Percentiles rank a stretch among this genome's conserved stretches.
phyloP scores from a whole-genome alignment of 495 filamentous ascomycete species.

The Aspergillus egyptiacus region DNA sequence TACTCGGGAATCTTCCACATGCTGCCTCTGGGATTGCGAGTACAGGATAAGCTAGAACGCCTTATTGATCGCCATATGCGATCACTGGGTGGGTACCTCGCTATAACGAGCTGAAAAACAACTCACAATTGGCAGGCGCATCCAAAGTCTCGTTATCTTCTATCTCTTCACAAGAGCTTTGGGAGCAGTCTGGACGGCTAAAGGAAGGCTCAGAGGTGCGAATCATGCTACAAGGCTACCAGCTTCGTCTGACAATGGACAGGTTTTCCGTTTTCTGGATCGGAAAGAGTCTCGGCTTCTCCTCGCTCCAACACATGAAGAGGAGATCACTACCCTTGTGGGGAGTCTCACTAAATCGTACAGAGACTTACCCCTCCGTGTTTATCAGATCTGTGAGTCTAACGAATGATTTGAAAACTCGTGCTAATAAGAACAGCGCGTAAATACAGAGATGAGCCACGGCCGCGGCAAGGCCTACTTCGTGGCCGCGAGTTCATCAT shows the following conservation, averaged over 20 bases:
- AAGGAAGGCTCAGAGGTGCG: conserved; percentile 55
- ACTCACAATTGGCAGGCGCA: conserved; percentile 51
- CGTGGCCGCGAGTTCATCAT: conserved; percentile 92
- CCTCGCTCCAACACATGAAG: conserved; percentile 90
- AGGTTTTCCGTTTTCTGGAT: conserved; percentile 80
- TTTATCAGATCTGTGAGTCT: conserved; percentile 83
- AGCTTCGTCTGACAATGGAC: conserved; percentile 14
- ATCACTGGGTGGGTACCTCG: conserved; percentile 51
- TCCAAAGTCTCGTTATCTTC: conserved; percentile 85
- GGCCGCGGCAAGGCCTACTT: conserved; percentile 82
- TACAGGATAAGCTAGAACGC: conserved; percentile 81
- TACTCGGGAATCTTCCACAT: conserved; percentile 91
- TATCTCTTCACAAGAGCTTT: conserved; percentile 78
- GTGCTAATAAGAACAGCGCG: conserved; percentile 49
- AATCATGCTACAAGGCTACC: background rate
- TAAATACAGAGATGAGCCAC: conserved; percentile 89
- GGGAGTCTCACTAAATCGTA: conserved; percentile 71
- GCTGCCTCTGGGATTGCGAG: conserved; percentile 79
- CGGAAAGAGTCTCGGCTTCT: conserved; percentile 69
- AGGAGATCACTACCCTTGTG: conserved; percentile 85
- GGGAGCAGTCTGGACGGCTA: conserved; percentile 64
- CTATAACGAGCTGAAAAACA: conserved; percentile 5
- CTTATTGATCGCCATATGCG: conserved; percentile 89
- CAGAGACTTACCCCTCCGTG: conserved; percentile 74
- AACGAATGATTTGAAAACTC: background rate